Evolutionary conservation across 2,329 filamentous ascomycete species (phyloP), one percentile per base, ranked within the genome.

Genomic region (Blastomyces silverae): DNA sequence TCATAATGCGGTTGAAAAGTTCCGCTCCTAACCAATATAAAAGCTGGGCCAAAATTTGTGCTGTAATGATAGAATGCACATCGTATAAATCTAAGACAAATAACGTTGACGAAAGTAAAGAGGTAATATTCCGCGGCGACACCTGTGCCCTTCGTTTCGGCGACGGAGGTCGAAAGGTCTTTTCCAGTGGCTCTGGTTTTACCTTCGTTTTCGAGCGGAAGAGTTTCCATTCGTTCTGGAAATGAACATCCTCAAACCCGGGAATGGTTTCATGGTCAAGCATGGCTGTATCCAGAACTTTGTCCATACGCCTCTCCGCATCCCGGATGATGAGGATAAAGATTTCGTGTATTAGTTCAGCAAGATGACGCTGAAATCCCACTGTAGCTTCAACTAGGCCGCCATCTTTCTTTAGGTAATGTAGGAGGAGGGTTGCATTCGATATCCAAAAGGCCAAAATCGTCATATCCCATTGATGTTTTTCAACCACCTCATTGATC

Each of bases 1-100:
- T 93, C 90, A 99, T 96, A 76, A 99, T 90, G 65, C 93, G 89
- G 76, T 99, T 99, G 80, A 99, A 99, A 10, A 97, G 85, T 77
- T 99, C 94, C 0, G 93, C 91, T 7, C 92, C 90, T 20, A 99
- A 84, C 94, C 94, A 99, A 79, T 97, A 99, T 56, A 97, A 83
- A 1, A 99, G 83, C 73, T 99, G 94, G 3, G 92, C 90, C 34
- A 97, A 81, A 65, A 97, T 91, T 74, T 99, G 94, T 1, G 92
- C 85, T 20, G 87, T 92, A 73, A 99, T 97, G 69, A 99, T 92
- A 0, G 94, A 97, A 78, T 99, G 94, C 28, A 99, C 92, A 72
- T 99, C 94, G 78, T 99, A 99, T n/a, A 99, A 84, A 75, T 99
- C 94, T 37, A 99, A 85, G 25, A 99, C 94, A 74, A 99, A 99